Evolutionary conservation across 768 basidiomycete genomes (phyloP), one percentile per base, ranked within the genome.

Genomic region (Amylocystis lapponica): DNA sequence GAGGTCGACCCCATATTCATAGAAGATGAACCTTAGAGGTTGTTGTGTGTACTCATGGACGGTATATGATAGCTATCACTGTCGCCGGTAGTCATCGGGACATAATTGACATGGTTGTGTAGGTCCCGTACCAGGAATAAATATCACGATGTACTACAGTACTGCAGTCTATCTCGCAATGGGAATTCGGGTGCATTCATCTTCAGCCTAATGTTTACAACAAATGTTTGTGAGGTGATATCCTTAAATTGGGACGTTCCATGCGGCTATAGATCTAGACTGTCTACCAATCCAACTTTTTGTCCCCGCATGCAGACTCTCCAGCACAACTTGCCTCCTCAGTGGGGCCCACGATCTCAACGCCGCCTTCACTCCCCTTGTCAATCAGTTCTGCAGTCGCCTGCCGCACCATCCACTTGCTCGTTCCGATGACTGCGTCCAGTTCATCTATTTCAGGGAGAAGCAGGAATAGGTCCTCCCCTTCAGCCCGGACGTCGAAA

Each of bases 1-100:
- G 75, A 70, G 17, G 89, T 95, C 11, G 89, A 90, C 34, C 59
- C 68, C 25, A 92, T 97, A 49, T 96, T 94, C 63, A 78, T 86
- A 39, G 81, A 85, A 27, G 83, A 83, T 39, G 47, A 59, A 23
- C 60, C 60, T 11, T 68, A 46, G n/a, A n/a, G n/a, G 60, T 31
- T 30, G 29, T 30, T 30, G 10, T 30, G 29, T 10, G n/a, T 30
- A 30, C 29, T n/a, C n/a, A n/a, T n/a, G n/a, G n/a, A n/a, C n/a
- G n/a, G n/a, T n/a, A n/a, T n/a, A n/a, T n/a, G n/a, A n/a, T n/a
- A n/a, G n/a, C n/a, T n/a, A n/a, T n/a, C n/a, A n/a, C n/a, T n/a
- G n/a, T n/a, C n/a, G n/a, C n/a, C n/a, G n/a, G n/a, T n/a, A n/a
- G n/a, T n/a, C n/a, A n/a, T n/a, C n/a, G n/a, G n/a, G n/a, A n/a